Evolutionary conservation across 169 alveolate species (phyloP).

Genomic region (Cryptosporidium muris): DNA sequence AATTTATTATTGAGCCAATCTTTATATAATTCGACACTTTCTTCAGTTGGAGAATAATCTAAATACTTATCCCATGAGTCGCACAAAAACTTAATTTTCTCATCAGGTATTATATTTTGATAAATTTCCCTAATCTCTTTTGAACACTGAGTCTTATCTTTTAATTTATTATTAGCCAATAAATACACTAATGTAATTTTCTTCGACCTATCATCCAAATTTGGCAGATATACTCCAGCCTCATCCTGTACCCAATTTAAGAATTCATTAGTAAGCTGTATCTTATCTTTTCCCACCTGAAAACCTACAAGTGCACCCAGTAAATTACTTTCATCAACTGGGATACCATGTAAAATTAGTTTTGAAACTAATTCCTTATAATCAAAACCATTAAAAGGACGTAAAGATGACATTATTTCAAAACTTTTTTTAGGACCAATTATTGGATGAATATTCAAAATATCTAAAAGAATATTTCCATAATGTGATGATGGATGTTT

Average conservation of each 20-base stretch:
- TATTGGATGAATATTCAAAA: constrained; percentile 17
- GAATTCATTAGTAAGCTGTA: constrained; percentile 8
- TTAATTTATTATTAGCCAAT: background rate
- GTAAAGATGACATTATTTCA: constrained; percentile 8
- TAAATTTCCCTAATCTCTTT: constrained; percentile 12
- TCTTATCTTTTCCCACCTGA: background rate
- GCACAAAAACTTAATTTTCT: constrained; percentile 8
- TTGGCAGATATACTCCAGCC: constrained; percentile 51
- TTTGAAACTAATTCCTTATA: constrained; percentile 40
- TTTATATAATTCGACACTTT: background rate
- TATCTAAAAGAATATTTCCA: constrained; percentile 10
- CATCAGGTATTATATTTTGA: constrained; percentile 2
- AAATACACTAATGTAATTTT: constrained; percentile 4
- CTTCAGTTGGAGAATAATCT: constrained; percentile 32
- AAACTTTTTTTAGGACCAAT: constrained; percentile 16
- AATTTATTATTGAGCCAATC: constrained; percentile 11
- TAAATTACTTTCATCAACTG: constrained; percentile 39
- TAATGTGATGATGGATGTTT: constrained; percentile 28
- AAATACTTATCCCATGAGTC: constrained; percentile 42
- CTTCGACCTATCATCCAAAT: constrained; percentile 16
- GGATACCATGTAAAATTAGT: constrained; percentile 17
- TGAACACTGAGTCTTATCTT: constrained; percentile 9
- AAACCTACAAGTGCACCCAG: constrained; percentile 33
- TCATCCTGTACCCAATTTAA: constrained; percentile 34
- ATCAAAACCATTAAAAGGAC: constrained; percentile 38